Conservation (phyloP, 768 basidiomycete species). For the Podaxis sp. region DNA sequence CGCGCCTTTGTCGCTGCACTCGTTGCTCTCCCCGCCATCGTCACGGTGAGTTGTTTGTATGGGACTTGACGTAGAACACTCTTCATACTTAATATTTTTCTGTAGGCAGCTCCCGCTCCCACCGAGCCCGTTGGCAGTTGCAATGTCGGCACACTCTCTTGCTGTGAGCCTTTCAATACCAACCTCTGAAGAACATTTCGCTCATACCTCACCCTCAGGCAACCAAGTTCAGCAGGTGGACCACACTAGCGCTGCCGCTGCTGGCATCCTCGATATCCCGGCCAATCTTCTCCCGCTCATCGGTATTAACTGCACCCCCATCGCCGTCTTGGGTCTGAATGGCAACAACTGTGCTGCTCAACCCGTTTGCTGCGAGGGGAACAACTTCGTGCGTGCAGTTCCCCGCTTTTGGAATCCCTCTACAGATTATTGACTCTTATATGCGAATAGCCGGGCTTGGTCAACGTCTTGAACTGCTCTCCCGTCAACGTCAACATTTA, state of each 20-base stretch:
- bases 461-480: conserved; percentile 6
- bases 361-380: conserved; percentile 7
- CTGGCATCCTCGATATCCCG: neutral
- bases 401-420: neutral
- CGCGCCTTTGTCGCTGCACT: conserved; percentile 12
- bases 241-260: neutral
- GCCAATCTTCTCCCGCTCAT: neutral
- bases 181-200: neutral
- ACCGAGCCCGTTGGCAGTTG: neutral
- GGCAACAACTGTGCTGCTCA: conserved; percentile 8
- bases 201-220: neutral
- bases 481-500: conserved; percentile 4
- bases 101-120: neutral
- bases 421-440: neutral
- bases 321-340: neutral
- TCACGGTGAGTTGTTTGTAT: neutral
- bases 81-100: neutral
- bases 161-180: neutral
- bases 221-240: neutral
- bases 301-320: conserved; percentile 4
- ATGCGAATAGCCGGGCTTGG: neutral
- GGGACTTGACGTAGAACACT: neutral
- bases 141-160: conserved; percentile 3
- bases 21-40: conserved; percentile 4
- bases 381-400: neutral